Base-by-base conservation (phyloP, 108 stramenopile genomes). In the Nitzschia palea region DNA sequence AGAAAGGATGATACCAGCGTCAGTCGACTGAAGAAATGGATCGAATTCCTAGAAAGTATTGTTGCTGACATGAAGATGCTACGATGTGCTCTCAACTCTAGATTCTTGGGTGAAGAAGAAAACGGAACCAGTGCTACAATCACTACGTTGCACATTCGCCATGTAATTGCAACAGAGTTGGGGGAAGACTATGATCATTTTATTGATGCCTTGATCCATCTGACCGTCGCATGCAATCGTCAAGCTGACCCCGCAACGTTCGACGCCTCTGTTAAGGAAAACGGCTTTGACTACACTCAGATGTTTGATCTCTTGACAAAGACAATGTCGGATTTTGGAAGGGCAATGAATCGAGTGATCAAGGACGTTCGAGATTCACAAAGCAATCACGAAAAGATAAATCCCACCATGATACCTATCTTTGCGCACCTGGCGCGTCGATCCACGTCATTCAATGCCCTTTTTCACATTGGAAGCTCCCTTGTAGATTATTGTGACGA, bases 61-160 rank as follows among this genome's bases (percentile, higher is more conserved):
- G 36, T 70, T 53, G 52, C 52, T 45, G 42, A 80, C 50, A 64
- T 67, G n/a, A 67, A 77, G n/a, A 56, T 76, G 51, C 45, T 75
- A 3, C 43, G 58, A 44, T 35, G 42, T 12, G 71, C 80, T 17
- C 58, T 67, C 6, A 77, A 71, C 12, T 62, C 74, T 12, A 33
- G 44, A 25, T 68, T 68, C 28, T 17, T 80, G 27, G 80, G 80
- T 1, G 78, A 79, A 72, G 71, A 76, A 20, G 70, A 51, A 26
- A 74, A 67, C 33, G 32, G 43, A 29, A 32, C 47, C 0, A 4
- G 18, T 18, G 47, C 8, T 4, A 27, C 48, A 3, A 70, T 69
- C 31, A 58, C 50, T 33, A 51, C 63, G 15, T 48, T 58, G 0
- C 62, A 60, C 27, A 65, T 74, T 60, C 64, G 70, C 17, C 62